Percentiles rank a stretch among this genome's conserved stretches.
Conservation (phyloP, 768 basidiomycete species). For the Cystobasidium onofrii region DNA sequence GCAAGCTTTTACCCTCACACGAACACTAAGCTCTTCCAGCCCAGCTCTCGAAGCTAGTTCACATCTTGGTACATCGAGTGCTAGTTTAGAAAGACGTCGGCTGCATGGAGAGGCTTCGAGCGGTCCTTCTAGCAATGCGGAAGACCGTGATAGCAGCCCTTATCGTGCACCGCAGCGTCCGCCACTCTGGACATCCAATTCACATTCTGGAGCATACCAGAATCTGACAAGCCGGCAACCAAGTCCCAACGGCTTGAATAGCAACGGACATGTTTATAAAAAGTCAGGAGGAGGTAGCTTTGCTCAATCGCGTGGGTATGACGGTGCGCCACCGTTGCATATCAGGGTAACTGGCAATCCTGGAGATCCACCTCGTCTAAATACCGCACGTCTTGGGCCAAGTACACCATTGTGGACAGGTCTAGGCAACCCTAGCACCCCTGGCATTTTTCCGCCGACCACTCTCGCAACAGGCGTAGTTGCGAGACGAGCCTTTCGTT, state of each 20-base stretch:
- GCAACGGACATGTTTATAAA: background rate
- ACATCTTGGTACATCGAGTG: background rate
- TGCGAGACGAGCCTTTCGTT: background rate
- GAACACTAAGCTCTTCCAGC: background rate
- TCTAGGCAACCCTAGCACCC: background rate
- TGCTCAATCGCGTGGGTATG: background rate
- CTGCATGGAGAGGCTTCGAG: background rate
- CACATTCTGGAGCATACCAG: background rate
- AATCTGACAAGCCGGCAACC: background rate
- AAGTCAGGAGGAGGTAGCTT: constrained; percentile 7
- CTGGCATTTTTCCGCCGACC: background rate
- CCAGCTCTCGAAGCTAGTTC: background rate
- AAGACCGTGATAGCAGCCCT: background rate
- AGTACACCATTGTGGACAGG: background rate
- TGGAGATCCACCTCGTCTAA: background rate
- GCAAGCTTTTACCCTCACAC: background rate
- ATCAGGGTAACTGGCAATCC: background rate
- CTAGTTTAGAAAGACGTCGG: background rate
- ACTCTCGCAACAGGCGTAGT: background rate
- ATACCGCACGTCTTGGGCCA: background rate
- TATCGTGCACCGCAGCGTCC: background rate
- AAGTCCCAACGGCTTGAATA: background rate
- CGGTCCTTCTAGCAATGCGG: background rate
- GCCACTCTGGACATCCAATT: background rate
- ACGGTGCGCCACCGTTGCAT: background rate